Percentiles rank a stretch among this genome's conserved stretches.
These are phyloP conservation scores for Gomphus bonarii DNA, from an alignment of 1,284 basidiomycete species.

Conservation along the genomic window DNA sequence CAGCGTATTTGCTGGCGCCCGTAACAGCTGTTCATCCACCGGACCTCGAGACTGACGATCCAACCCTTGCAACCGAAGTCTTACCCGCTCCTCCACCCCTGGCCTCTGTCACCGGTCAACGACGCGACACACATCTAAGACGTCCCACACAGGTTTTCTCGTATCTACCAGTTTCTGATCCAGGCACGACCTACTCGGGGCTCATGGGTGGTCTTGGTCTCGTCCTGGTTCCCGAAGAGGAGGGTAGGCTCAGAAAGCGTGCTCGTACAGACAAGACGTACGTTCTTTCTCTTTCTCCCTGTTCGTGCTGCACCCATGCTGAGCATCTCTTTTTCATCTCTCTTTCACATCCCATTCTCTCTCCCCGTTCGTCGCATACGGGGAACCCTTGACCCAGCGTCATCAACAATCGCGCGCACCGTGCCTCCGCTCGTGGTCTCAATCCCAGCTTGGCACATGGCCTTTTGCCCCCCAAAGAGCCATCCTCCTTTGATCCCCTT, in stretches of 20 bases:
- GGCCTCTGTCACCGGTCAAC: slow-evolving; percentile 31
- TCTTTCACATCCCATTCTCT: background rate
- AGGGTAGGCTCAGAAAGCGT: slow-evolving; percentile 60
- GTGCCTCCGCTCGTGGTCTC: slow-evolving; percentile 61
- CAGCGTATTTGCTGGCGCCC: slow-evolving; percentile 7
- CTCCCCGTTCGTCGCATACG: background rate
- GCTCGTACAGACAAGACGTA: slow-evolving; percentile 62
- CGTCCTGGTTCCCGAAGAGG: slow-evolving; percentile 32
- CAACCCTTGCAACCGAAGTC: slow-evolving; percentile 70
- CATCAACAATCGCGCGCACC: slow-evolving; percentile 48
- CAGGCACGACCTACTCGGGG: slow-evolving; percentile 72
- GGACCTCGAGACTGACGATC: slow-evolving; percentile 63
- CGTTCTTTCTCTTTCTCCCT: slow-evolving; percentile 19
- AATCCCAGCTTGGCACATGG: slow-evolving; percentile 23
- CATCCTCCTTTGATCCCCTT: slow-evolving; percentile 30
- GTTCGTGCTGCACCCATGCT: slow-evolving; percentile 1
- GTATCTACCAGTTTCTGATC: slow-evolving; percentile 70
- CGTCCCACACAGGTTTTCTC: slow-evolving; percentile 55
- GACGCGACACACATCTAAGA: slow-evolving; percentile 24
- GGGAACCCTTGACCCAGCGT: slow-evolving; percentile 7
- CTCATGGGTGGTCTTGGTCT: slow-evolving; percentile 40
- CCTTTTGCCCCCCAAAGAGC: slow-evolving; percentile 4
- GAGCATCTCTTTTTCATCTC: background rate
- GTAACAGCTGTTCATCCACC: slow-evolving; percentile 61
- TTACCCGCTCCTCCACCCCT: slow-evolving; percentile 71